These are phyloP conservation scores for Lathyrus tuberosus DNA, from an alignment of 306 rosid genomes.

Conservation along the genomic window DNA sequence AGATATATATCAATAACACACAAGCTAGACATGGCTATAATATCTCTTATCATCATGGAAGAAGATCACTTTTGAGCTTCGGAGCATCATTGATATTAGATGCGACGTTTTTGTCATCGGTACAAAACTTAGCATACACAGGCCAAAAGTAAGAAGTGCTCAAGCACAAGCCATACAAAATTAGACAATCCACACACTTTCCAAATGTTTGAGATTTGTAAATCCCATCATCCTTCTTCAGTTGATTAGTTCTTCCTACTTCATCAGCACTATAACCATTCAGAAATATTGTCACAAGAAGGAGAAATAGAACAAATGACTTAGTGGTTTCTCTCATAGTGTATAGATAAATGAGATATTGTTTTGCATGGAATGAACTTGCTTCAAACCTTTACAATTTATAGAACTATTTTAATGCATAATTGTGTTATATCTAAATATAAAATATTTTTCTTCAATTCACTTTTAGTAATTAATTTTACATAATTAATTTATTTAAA, in stretches of 20 bases:
- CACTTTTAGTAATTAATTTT: too few relatives aligned
- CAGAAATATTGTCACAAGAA: background rate
- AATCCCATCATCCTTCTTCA: background rate
- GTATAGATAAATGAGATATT: background rate
- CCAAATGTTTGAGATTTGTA: slow-evolving; percentile 1
- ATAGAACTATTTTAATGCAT: background rate
- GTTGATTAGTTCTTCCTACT: background rate
- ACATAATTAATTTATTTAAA: too few relatives aligned
- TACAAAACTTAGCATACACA: background rate
- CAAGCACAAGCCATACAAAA: background rate
- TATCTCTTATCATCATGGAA: background rate
- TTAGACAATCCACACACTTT: background rate
- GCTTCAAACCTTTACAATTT: background rate
- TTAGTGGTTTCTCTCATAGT: background rate
- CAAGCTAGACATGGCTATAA: background rate
- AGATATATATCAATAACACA: background rate
- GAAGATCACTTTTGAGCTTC: background rate
- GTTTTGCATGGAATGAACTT: background rate
- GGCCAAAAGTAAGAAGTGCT: background rate
- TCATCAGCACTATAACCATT: background rate
- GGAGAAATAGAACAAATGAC: background rate
- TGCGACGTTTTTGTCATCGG: background rate
- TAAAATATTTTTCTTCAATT: too few relatives aligned
- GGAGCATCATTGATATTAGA: background rate
- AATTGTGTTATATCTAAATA: too few relatives aligned